A percentile compares a stretch with the other conserved stretches of the same genome.
Evolutionary conservation across 2,329 filamentous ascomycete species (phyloP).

Genomic region (Ascocoryne sarcoides): DNA sequence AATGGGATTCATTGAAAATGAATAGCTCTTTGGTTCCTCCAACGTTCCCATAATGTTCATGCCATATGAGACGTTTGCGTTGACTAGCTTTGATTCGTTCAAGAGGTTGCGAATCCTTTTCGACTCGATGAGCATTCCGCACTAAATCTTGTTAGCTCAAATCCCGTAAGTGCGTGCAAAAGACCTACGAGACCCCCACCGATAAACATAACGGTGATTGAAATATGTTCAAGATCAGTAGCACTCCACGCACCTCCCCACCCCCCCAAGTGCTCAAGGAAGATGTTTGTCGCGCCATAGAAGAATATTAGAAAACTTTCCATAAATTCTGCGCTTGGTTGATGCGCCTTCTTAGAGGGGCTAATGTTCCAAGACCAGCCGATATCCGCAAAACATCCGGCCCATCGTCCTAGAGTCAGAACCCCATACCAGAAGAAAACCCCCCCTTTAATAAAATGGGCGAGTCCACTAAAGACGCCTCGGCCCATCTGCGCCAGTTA

Average conservation of each 20-base stretch:
- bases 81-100: conserved; percentile 34
- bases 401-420: conserved; percentile 79
- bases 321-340: conserved; percentile 76
- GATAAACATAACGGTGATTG: conserved; percentile 89
- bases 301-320: conserved; percentile 86
- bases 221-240: conserved; percentile 82
- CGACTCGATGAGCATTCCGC: conserved; percentile 81
- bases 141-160: conserved; percentile 32
- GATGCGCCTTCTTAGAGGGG: conserved; percentile 45
- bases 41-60: conserved; percentile 32
- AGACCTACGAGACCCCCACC: conserved; percentile 73
- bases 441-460: conserved; percentile 89
- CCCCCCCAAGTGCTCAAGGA: conserved; percentile 76
- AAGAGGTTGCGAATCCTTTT: conserved; percentile 57
- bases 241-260: conserved; percentile 65
- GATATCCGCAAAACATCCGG: conserved; percentile 80
- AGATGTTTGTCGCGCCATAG: conserved; percentile 85
- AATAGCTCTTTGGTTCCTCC: conserved; percentile 57
- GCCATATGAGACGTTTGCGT: conserved; percentile 32
- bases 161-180: neutral
- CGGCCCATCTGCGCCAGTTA: conserved; percentile 46
- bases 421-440: conserved; percentile 93
- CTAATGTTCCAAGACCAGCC: conserved; percentile 95
- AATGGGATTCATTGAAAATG: conserved; percentile 76
- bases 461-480: conserved; percentile 69